Evolutionary conservation across 805 yeast species (phyloP), one percentile per base, ranked within the genome.

Genomic region (Monosporozyma aerobia): DNA sequence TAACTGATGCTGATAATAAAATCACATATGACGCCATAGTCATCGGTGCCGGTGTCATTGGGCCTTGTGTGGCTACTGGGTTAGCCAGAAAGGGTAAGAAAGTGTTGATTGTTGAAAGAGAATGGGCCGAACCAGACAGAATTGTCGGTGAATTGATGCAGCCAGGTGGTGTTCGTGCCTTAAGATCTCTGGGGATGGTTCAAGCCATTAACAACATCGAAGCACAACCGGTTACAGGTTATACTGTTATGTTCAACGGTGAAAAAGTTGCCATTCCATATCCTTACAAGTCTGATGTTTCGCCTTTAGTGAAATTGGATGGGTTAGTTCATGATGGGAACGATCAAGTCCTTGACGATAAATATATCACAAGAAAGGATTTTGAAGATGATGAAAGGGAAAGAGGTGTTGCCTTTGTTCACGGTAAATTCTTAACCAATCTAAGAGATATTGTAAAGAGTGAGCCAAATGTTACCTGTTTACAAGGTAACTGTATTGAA

Each of bases 31-130:
- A 94, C 64, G 92, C 84, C 49, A 82, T 92, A 44, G 85, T 94
- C 27, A 82, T 94, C 41, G 99, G 99, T n/a, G 97, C 98, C n/a
- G 99, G 99, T 52, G 96, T 92, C 22, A 84, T 89, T 25, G 99
- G 99, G 1, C 97, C 99, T 2, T 83, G 92, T 52, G 76, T 92
- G 19, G 97, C 97, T 45, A 85, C 90, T 1, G 90, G 87, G 3
- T 72, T 94, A 52, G 98, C 96, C 0, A 78, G 92, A 60, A 95
- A 87, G 63, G 98, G 98, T 33, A 77, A 96, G 59, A 77, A 77
- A 50, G 97, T 94, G 7, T 67, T 82, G 11, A 69, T 76, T 13
- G 74, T 85, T 16, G 99, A 94, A 66, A 78, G 97, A 56, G 97
- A 89, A 64, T 87, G 97, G 88, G 69, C 80, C 22, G 85, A 81